Conservation (phyloP, 352 stramenopile species). For the Pythium periplocum region DNA sequence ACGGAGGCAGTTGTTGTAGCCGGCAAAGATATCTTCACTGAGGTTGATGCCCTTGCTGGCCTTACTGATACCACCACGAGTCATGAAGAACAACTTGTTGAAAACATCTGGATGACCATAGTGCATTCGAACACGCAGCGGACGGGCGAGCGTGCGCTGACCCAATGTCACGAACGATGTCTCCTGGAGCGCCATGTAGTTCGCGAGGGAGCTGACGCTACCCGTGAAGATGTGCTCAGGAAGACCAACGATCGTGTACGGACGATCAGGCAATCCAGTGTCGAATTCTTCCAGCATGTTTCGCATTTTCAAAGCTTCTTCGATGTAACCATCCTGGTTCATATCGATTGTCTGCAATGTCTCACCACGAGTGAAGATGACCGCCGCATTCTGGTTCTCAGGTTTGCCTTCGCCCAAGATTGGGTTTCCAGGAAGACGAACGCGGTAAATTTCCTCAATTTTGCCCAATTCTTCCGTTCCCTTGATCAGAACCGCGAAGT, state of each 20-base stretch:
- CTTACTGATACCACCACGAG: conserved; percentile 97
- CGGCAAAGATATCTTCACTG: conserved; percentile 99
- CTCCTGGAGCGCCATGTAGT: conserved; percentile 99
- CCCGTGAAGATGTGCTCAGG: conserved; percentile 99
- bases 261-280: conserved; percentile 52
- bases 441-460: conserved; percentile 94
- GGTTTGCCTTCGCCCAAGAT: conserved; percentile 99
- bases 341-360: conserved; percentile 99
- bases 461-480: conserved; percentile 58
- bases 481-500: conserved; percentile 98
- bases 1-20: conserved; percentile 98
- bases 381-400: conserved; percentile 99
- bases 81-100: conserved; percentile 99
- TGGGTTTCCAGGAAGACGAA: conserved; percentile 97
- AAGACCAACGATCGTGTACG: conserved; percentile 96
- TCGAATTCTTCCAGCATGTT: conserved; percentile 99
- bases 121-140: conserved; percentile 95
- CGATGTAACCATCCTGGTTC: conserved; percentile 99
- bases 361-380: conserved; percentile 98
- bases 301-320: conserved; percentile 98
- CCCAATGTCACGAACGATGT: conserved; percentile 98
- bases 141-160: conserved; percentile 94
- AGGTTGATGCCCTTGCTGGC: conserved; percentile 99
- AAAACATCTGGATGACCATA: conserved; percentile 99
- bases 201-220: conserved; percentile 97